A percentile compares a stretch with the other conserved stretches of the same genome.
These are phyloP conservation scores for Polytrichum commune DNA, from an alignment of 225 moss, liverwort and hornwort species.

Conservation along the genomic window DNA sequence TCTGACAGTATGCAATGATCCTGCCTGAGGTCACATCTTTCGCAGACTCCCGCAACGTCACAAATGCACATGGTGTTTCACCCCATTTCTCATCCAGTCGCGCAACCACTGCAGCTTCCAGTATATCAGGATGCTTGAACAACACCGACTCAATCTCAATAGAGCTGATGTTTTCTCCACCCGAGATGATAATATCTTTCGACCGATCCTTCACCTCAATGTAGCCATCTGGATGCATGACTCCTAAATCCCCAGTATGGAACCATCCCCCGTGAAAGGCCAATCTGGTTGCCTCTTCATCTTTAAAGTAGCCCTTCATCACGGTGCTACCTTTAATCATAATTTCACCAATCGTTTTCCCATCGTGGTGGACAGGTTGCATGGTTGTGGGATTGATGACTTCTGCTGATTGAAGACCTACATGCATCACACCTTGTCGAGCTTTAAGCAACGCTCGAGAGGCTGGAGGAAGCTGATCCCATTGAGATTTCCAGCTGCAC, in stretches of 20 bases:
- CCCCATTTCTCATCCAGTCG: conserved; percentile 67
- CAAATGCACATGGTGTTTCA: conserved; percentile 78
- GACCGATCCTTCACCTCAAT: conserved; percentile 73
- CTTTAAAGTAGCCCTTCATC: conserved; percentile 83
- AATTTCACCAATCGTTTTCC: conserved; percentile 66
- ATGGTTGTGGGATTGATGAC: conserved; percentile 62
- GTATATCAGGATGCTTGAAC: conserved; percentile 55
- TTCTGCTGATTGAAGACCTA: conserved; percentile 48
- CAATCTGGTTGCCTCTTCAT: conserved; percentile 42
- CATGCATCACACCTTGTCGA: conserved; percentile 71
- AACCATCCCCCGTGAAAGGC: conserved; percentile 82
- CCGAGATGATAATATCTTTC: conserved; percentile 81
- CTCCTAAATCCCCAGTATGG: conserved; percentile 81
- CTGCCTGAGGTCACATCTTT: conserved; percentile 25
- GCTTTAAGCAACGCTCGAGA: conserved; percentile 59
- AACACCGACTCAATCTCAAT: conserved; percentile 71
- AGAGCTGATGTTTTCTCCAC: conserved; percentile 88
- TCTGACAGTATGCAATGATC: conserved; percentile 50
- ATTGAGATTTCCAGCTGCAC: conserved; percentile 73
- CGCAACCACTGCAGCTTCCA: conserved; percentile 82
- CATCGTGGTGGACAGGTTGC: conserved; percentile 65
- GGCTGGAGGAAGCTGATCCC: conserved; percentile 42
- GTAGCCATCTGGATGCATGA: conserved; percentile 78
- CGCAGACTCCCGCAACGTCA: conserved; percentile 34
- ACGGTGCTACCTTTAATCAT: conserved; percentile 63